Base-by-base conservation (phyloP, 805 yeast genomes). In the Saccharomycopsis malanga region DNA sequence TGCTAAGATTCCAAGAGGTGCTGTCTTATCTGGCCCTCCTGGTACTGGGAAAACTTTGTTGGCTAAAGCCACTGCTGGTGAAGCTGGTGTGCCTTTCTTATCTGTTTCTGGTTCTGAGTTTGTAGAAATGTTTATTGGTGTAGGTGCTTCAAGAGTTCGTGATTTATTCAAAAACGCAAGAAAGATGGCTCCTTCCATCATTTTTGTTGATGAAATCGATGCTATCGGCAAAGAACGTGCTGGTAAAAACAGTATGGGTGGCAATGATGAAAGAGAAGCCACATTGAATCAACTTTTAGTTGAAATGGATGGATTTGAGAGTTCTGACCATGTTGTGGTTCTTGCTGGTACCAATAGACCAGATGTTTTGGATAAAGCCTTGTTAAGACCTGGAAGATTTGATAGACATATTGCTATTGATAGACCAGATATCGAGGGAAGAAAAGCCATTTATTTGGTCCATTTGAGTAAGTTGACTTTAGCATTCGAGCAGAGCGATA, bases 121-220 rank as follows among this genome's bases (percentile, higher is more conserved):
- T 56, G 94, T 87, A n/a, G 96, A 88, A 64, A 88, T 88, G 96
- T 88, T 86, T 70, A 94, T 86, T 18, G 96, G 96, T 67, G 96
- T 88, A 22, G 96, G 96, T 68, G 96, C 96, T 3, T 81, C 91
- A 3, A 76, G 97, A 64, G 97, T 88, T 36, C 84, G 97, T 63
- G 96, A 89, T 61, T 72, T 88, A 59, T 88, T 88, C 69, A 82
- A 83, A 61, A 84, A 86, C 39, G 97, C 96, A 15, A 75, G 95
- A 59, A 84, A 83, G 53, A 83, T 79, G 71, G 93, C 96, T 0
- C 97, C 97, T 4, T 74, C 94, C 2, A 88, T 88, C 57, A 81
- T 88, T 45, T 88, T 88, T 61, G 87, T 88, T 44, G 97, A 88
- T 68, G 97, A 88, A 68, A 89, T 88, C 58, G 97, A 88, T 70